Evolutionary conservation across 768 basidiomycete genomes (phyloP), one percentile per base, ranked within the genome.

Genomic region (Boletus bicolor): DNA sequence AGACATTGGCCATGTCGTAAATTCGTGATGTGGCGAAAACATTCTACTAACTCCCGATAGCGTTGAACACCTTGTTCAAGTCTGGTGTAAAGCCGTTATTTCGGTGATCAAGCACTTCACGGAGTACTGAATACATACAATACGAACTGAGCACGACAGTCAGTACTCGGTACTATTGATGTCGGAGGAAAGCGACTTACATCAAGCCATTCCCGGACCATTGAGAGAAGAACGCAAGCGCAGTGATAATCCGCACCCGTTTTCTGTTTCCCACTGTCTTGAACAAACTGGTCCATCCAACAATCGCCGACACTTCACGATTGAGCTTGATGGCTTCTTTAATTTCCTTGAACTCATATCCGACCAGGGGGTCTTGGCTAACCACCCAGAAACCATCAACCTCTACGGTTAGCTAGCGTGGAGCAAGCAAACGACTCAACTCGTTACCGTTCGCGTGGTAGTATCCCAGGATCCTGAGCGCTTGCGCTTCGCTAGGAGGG

Each of bases 311-410:
- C 19, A 76, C 72, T 37, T 71, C 72, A 44, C 71, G 72, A 64
- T 77, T 77, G 35, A 79, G 71, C 11, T 68, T 72, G 54, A 82
- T 72, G 10, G 82, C 82, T 19, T 80, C 76, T 64, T 80, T 83
- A 71, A 87, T 86, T 69, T 86, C 84, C 59, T 81, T 77, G 59
- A 81, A 84, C 65, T 84, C 82, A 64, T 79, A 83, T 58, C 79
- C 73, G 1, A 85, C 82, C 2, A 44, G 17, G 28, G 44, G 44
- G 10, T 44, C 26, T n/a, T 17, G 8, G 6, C 44, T 44, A 2
- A 44, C 8, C 17, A 44, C 26, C 24, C 24, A 43, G 15, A 37
- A 26, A 43, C 42, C 3, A 24, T 44, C 11, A 44, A 28, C 14
- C 42, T 43, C 21, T 8, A 8, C 12, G 21, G 14, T 21, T 15